These are phyloP conservation scores for Paxillus rubicundulus DNA, from an alignment of 768 basidiomycete species.

Conservation along the genomic window DNA sequence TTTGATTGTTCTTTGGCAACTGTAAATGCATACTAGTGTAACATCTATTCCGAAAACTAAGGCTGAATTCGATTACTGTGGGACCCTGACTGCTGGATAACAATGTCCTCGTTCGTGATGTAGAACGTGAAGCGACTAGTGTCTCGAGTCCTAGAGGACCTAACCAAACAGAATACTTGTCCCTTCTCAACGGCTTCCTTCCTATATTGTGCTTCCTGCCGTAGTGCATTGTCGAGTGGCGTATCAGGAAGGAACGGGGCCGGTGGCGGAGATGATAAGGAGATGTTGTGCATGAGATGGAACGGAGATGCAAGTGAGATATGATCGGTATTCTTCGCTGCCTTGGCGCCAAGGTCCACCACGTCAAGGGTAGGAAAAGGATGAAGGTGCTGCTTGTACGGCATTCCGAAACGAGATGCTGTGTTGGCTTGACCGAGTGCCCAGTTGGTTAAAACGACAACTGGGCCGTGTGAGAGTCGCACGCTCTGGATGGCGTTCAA, in stretches of 20 bases:
- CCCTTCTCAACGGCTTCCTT: conserved; percentile 17
- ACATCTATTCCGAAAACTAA: not conserved
- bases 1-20: not conserved
- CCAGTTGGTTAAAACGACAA: conserved; percentile 64
- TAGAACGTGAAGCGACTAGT: conserved; percentile 21
- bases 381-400: conserved; percentile 53
- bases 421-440: conserved; percentile 36
- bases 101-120: conserved; percentile 20
- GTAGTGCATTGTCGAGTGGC: conserved; percentile 15
- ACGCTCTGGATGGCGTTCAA: conserved; percentile 47
- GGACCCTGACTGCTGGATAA: conserved; percentile 1
- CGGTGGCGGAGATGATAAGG: conserved; percentile 30
- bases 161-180: conserved; percentile 27
- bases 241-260: conserved; percentile 5
- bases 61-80: too few relatives aligned
- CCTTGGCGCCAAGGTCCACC: conserved; percentile 15
- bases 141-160: conserved; percentile 24
- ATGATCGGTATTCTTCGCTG: conserved; percentile 7
- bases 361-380: conserved; percentile 37
- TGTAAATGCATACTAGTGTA: not conserved
- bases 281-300: conserved; percentile 40
- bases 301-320: conserved; percentile 22
- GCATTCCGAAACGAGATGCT: conserved; percentile 18
- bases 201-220: conserved; percentile 17
- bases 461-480: conserved; percentile 46